phyloP scores from a whole-genome alignment of 2,329 filamentous ascomycete species.

The Sphaerostilbella broomeana region DNA sequence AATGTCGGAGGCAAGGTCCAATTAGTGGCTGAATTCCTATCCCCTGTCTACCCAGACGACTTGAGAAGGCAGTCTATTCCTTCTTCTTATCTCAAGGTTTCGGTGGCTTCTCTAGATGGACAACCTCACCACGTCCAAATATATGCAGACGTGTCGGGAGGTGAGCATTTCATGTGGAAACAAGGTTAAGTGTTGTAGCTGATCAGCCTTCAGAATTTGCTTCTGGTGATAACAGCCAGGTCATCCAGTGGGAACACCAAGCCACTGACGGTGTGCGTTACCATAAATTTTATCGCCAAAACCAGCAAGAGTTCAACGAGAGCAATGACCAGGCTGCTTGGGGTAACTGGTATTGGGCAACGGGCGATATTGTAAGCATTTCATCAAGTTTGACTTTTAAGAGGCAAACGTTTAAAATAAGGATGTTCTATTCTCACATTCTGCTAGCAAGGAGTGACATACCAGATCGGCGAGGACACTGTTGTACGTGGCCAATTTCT shows the following conservation, averaged over 20 bases:
- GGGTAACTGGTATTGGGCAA: constrained; percentile 74
- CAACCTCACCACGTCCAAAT: constrained; percentile 57
- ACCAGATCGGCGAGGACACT: constrained; percentile 62
- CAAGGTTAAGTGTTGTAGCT: not conserved
- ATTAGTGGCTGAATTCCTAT: constrained; percentile 64
- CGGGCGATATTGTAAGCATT: constrained; percentile 37
- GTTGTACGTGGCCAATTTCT: constrained; percentile 62
- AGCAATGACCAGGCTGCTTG: constrained; percentile 66
- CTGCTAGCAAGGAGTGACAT: constrained; percentile 42
- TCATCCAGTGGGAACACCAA: constrained; percentile 57
- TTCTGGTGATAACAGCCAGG: constrained; percentile 50
- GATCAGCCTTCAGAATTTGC: constrained; percentile 54
- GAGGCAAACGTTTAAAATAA: not conserved
- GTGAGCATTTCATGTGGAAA: constrained; percentile 8
- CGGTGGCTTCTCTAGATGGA: constrained; percentile 57
- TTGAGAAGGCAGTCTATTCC: constrained; percentile 60
- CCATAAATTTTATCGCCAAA: constrained; percentile 54
- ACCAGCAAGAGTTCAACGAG: constrained; percentile 63
- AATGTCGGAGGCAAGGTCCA: constrained; percentile 53
- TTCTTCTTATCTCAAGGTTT: constrained; percentile 64
- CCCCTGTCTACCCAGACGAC: constrained; percentile 61
- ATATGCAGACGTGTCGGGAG: constrained; percentile 61
- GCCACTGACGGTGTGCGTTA: constrained; percentile 48
- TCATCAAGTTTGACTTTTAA: no score
- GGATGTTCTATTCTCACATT: constrained; percentile 1